Base-by-base conservation (phyloP, 108 stramenopile genomes). In the Skeletonema grethae region DNA sequence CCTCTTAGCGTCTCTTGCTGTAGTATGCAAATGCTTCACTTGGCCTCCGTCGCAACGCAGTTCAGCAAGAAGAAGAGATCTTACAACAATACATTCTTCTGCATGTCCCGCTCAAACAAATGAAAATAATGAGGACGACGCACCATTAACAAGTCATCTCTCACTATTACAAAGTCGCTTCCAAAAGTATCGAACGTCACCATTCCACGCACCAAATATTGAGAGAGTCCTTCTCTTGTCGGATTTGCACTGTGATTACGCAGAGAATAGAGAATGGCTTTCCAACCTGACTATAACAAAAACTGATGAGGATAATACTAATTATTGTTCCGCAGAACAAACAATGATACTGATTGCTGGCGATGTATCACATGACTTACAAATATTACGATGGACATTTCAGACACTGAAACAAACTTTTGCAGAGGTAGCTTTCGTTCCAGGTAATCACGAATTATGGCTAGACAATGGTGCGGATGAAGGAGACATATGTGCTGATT, bases 391-490 rank as follows among this genome's bases (percentile, higher is more conserved):
- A 53, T 76, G 75, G 75, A 80, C 79, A 10, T 80, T 80, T 22
- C 79, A 62, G n/a, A 69, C 75, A 45, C 61, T 80, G 22, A 80
- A 76, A 57, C 9, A 35, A 25, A 70, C 24, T 5, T 80, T 75
- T 50, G 69, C 62, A 4, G 79, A 75, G 59, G 79, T 80, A 29
- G 68, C 74, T 7, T 80, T 70, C 50, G 70, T 64, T 1, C 74
- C 75, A 24, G 74, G 79, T 1, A 80, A 80, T 59, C 79, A 80
- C 13, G 79, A 80, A 25, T 48, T 80, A 38, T 80, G 79, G 79
- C 22, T 80, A 15, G 73, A 80, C 34, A 74, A 65, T 46, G 4
- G 28, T 31, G 55, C 39, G 16, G 35, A 57, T 18, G 15, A 35
- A 31, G 75, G 75, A n/a, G 66, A 74, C 39, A 53, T 59, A 58